phyloP scores from a whole-genome alignment of 176 grass and related monocot genomes.

The Lolium multiflorum region DNA sequence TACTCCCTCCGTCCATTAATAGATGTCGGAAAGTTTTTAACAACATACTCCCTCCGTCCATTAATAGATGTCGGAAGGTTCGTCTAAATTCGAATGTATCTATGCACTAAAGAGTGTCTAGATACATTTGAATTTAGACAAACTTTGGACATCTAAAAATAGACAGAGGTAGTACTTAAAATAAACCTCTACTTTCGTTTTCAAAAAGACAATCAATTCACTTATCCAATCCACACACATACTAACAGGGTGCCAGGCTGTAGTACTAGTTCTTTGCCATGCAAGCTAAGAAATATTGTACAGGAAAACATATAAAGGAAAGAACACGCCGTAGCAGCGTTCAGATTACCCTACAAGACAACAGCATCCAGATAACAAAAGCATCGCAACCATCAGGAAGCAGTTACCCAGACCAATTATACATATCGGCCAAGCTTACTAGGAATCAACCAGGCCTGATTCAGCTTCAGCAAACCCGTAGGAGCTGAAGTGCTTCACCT shows the following conservation, averaged over 20 bases:
- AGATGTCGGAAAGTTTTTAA: too few relatives aligned
- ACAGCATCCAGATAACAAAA: not conserved
- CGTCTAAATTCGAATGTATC: too few relatives aligned
- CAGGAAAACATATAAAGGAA: conserved; percentile 1
- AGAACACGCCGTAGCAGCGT: not conserved
- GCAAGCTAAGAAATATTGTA: not conserved
- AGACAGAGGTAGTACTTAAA: too few relatives aligned
- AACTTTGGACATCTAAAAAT: too few relatives aligned
- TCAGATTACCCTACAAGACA: not conserved
- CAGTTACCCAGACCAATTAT: not conserved
- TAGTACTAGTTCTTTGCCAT: not conserved
- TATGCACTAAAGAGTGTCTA: too few relatives aligned
- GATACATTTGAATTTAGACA: too few relatives aligned
- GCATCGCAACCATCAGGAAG: not conserved
- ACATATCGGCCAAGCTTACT: not conserved
- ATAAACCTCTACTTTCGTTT: not conserved
- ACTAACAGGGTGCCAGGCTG: not conserved
- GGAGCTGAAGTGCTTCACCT: conserved; percentile 81
- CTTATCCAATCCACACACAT: not conserved
- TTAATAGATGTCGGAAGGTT: too few relatives aligned
- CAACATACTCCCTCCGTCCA: too few relatives aligned
- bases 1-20: too few relatives aligned
- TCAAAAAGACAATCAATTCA: not conserved
- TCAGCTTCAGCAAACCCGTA: conserved; percentile 37
- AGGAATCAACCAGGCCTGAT: not conserved